Evolutionary conservation across 1,284 basidiomycete species (phyloP), one percentile per base, ranked within the genome.

Genomic region (Xanthoconium separans): DNA sequence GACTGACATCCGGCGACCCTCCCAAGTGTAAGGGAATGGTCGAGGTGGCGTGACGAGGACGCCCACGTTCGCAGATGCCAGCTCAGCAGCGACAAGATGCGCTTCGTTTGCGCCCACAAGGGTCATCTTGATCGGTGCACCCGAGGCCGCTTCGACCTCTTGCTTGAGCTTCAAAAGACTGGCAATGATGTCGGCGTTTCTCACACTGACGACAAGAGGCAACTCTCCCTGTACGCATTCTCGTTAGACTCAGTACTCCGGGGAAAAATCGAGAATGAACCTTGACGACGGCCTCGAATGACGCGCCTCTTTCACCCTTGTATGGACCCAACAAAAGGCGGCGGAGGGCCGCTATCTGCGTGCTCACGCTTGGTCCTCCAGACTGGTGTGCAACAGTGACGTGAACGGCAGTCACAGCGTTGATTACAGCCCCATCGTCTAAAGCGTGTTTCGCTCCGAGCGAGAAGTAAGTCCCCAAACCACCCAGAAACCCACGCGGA

Each of bases 141-240:
- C 66, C 18, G 58, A 66, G 12, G 64, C 61, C 0, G 61, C 60
- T 56, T 92, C 89, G 16, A 90, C 78, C 59, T 92, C 85, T 57
- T 77, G 75, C 77, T 93, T 93, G 55, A 96, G 76, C 15, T 78
- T 69, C 34, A 96, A 72, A 16, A 96, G 71, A 9, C 88, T 84
- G 0, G 89, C 87, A 47, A 95, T 94, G 44, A 87, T 75, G 69
- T 95, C 89, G 11, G 89, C 89, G 53, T 79, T 82, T 59, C 79
- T 71, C 0, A 78, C 78, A 2, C 78, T 71, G 20, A 88, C 72
- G 2, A 87, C 81, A 42, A 90, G 66, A 10, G 84, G 79, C 13
- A 83, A 56, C 34, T 75, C 61, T 30, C 85, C 82, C 70, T 79
- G 51, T 42, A 7, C 33, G 18, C 22, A 6, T 29, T 39, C n/a